Evolutionary conservation across 2,329 filamentous ascomycete species (phyloP).

Genomic region (Aspergillus neoniger): DNA sequence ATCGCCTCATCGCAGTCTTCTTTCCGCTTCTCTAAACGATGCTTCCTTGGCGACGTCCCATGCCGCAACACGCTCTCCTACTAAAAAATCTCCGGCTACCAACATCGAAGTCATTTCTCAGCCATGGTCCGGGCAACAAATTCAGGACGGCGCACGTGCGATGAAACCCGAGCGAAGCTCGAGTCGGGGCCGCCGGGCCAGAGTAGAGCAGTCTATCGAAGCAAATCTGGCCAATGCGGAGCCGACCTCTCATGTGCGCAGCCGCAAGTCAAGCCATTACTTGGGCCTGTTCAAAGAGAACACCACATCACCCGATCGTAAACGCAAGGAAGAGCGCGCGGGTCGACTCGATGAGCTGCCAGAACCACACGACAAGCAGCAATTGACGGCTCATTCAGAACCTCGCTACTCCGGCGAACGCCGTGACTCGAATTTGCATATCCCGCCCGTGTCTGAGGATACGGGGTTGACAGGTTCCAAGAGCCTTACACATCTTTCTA

Average conservation of each 20-base stretch:
- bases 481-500: conserved; percentile 31
- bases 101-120: conserved; percentile 26
- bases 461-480: conserved; percentile 26
- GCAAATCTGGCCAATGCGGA: conserved; percentile 63
- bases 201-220: conserved; percentile 64
- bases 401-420: conserved; percentile 15
- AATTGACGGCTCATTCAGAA: conserved; percentile 14
- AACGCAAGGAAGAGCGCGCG: conserved; percentile 50
- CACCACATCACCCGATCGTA: conserved; percentile 55
- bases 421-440: conserved; percentile 16
- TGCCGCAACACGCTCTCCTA: conserved; percentile 24
- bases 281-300: conserved; percentile 66
- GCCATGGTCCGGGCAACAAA: conserved; percentile 26
- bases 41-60: conserved; percentile 24
- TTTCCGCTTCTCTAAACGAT: conserved; percentile 33
- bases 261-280: conserved; percentile 67
- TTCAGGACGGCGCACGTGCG: conserved; percentile 25
- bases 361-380: conserved; percentile 19
- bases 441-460: conserved; percentile 14
- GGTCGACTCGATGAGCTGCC: conserved; percentile 37
- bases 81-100: conserved; percentile 21
- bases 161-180: conserved; percentile 39
- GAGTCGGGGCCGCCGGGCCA: conserved; percentile 47
- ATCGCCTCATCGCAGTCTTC: conserved; percentile 26
- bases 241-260: conserved; percentile 56